A percentile compares a stretch with the other conserved stretches of the same genome.
phyloP scores from a whole-genome alignment of 208 protist species.

The Trypanosoma caninum region DNA sequence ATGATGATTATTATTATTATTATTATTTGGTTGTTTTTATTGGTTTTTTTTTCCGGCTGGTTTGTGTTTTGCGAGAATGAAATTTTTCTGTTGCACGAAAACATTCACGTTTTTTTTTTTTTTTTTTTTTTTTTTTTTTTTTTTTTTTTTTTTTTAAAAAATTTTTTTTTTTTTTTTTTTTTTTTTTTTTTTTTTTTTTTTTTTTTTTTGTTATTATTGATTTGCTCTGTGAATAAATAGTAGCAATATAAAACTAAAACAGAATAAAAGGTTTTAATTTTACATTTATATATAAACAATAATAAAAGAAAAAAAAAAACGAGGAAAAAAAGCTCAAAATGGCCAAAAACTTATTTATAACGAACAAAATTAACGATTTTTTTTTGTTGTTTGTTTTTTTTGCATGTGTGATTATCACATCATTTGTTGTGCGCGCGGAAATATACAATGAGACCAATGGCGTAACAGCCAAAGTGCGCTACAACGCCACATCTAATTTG shows the following conservation, averaged over 20 bases:
- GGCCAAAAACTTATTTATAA: too few relatives aligned
- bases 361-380: background rate
- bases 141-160: conserved; percentile 6
- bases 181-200: conserved; percentile 9
- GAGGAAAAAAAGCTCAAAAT: too few relatives aligned
- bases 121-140: conserved; percentile 11
- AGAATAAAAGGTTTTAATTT: conserved; percentile 22
- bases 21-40: background rate
- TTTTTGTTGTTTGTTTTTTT: background rate
- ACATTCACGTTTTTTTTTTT: background rate
- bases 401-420: background rate
- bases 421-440: conserved; percentile 1
- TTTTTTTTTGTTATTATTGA: background rate
- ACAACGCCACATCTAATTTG: conserved; percentile 4
- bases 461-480: conserved; percentile 9
- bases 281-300: background rate
- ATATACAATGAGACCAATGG: background rate
- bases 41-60: too few relatives aligned
- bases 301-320: background rate
- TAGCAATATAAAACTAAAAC: background rate
- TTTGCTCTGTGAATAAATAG: too few relatives aligned
- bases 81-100: background rate
- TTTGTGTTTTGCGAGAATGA: too few relatives aligned
- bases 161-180: conserved; percentile 1
- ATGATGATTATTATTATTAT: background rate